Evolutionary conservation across 495 filamentous ascomycete species (phyloP), one percentile per base, ranked within the genome.

Genomic region (Bacidia rubella): DNA sequence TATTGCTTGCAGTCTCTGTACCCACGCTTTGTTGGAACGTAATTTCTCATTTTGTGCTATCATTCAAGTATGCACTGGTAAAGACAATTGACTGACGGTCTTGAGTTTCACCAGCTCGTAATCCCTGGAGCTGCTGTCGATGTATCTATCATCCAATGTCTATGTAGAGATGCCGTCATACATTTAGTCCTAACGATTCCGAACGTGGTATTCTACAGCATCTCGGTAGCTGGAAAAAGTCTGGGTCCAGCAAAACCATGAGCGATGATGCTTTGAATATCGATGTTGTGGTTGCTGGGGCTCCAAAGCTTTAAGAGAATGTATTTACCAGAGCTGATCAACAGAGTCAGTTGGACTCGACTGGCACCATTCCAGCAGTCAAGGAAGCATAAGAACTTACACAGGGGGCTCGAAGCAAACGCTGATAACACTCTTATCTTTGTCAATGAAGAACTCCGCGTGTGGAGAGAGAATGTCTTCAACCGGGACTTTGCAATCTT

Each of bases 371-470:
- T 24, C 19, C n/a, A 38, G 22, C 20, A 39, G 23, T 7, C 10
- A 38, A 38, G 15, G 27, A 15, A 44, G 25, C 11, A 19, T 22
- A 10, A 23, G 12, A n/a, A 69, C 77, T 63, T 80, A 93, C 68
- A 92, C 78, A 26, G 87, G 82, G 41, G 90, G 89, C 58, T 95
- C 84, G 63, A 97, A 97, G 56, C 77, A 81, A 56, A 97, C 80
- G 57, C 80, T 88, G 62, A 87, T 86, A 67, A 82, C 88, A 68
- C 79, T 87, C 68, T 87, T 87, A 55, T 82, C 72, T 60, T 75
- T 77, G 60, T 82, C 78, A 52, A 92, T 93, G 62, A 82, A 84
- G 68, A 93, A 94, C 24, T 65, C 74, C 3, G 86, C 85, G 67
- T 85, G 77, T 2, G 86, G 86, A 51, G 73, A 74, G 69, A 89